Conservation (phyloP, 2,329 filamentous ascomycete species). For the Lanzia echinophila region DNA sequence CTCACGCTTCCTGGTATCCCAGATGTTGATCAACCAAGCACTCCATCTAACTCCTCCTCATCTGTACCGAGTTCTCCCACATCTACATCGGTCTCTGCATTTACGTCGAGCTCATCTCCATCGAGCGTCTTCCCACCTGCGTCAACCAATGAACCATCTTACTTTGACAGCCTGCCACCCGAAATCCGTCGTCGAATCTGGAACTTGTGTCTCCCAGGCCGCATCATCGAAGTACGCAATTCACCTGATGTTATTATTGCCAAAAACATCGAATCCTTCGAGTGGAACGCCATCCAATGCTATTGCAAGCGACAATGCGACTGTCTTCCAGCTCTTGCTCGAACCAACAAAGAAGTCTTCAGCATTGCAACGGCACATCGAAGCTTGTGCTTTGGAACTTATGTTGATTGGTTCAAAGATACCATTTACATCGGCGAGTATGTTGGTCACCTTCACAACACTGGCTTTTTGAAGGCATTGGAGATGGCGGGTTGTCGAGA, state of each 20-base stretch:
- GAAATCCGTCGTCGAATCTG: too few relatives aligned
- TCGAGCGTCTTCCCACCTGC: too few relatives aligned
- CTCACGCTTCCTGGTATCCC: too few relatives aligned
- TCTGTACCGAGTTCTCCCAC: too few relatives aligned
- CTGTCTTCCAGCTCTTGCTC: not conserved
- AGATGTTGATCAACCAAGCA: too few relatives aligned
- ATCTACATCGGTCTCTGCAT: too few relatives aligned
- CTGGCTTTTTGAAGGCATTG: slow-evolving; percentile 5
- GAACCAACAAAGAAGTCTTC: not conserved
- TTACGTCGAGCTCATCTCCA: too few relatives aligned
- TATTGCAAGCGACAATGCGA: not conserved
- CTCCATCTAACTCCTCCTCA: too few relatives aligned
- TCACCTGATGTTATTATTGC: not conserved
- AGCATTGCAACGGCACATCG: not conserved
- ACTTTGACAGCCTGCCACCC: too few relatives aligned
- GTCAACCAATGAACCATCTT: too few relatives aligned
- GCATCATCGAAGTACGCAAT: slow-evolving; percentile 4
- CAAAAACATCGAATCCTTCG: not conserved
- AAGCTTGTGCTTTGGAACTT: not conserved
- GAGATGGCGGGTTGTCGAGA: not conserved
- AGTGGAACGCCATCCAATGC: not conserved
- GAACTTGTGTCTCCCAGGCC: not conserved
- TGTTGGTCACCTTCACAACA: slow-evolving; percentile 8
- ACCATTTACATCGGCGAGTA: slow-evolving; percentile 1
- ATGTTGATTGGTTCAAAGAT: slow-evolving; percentile 1